Base-by-base conservation (phyloP, 495 filamentous ascomycete species). In the Sabuloglossum arenarium region DNA sequence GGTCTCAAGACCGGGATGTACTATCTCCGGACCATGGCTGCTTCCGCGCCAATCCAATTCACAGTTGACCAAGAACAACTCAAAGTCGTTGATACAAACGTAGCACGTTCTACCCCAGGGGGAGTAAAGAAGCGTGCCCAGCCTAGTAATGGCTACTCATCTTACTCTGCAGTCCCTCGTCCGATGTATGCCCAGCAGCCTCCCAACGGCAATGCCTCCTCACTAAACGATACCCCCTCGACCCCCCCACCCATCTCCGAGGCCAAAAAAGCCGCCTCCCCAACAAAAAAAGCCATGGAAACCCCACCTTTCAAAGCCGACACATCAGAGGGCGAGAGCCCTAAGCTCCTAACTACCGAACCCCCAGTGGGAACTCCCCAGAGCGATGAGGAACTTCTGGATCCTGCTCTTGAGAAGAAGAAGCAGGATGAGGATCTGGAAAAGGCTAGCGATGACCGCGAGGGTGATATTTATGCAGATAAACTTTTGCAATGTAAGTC, bases 1-100 rank as follows among this genome's bases (percentile, higher is more conserved):
- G 91, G 91, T 63, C 78, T 98, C 58, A 98, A 98, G 81, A 98
- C 91, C 11, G 91, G 91, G 71, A 97, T 98, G 93, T 98, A 98
- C 80, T 98, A 98, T 69, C 82, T 98, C 61, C 88, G 91, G 63
- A 98, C 91, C 42, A 93, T 93, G 81, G 91, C 91, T 56, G 91
- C 91, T 21, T 87, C 87, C 4, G 86, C 88, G 42, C 91, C 91
- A 55, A 98, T 98, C 62, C 91, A 98, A 71, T 98, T 98, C 73
- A 98, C 91, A 6, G 91, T 98, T 63, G 91, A 98, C 71, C 91
- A 98, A 73, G 88, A 94, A 69, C 81, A 85, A 49, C 85, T 98
- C 59, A 84, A 85, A 71, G 86, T 95, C 19, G 77, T 76, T 49
- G 93, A 98, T 68, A 88, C 84, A 56, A 85, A 82, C 59, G 75